A percentile compares a stretch with the other conserved stretches of the same genome.
Evolutionary conservation across 257 asterid species (phyloP).

Genomic region (Jasminum sambac): DNA sequence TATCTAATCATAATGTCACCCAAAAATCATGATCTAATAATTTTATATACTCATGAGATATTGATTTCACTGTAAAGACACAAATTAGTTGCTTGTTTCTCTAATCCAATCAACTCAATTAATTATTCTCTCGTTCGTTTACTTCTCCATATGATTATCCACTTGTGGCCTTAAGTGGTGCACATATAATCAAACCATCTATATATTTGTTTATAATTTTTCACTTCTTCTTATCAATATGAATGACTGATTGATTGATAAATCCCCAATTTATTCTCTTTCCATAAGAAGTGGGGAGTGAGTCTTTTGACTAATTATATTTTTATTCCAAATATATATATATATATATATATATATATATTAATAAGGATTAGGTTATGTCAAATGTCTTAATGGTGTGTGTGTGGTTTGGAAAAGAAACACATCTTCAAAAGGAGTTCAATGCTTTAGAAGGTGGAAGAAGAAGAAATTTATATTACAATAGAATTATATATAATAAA

Average conservation of each 20-base stretch:
- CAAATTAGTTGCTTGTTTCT: neutral
- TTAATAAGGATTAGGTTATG: neutral
- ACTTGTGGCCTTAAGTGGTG: neutral
- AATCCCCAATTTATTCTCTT: slow-evolving; percentile 8
- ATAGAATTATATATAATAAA: no score
- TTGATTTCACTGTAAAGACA: no score
- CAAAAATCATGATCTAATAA: neutral
- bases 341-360: neutral
- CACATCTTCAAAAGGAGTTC: slow-evolving; percentile 21
- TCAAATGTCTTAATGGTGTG: neutral
- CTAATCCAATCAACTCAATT: neutral
- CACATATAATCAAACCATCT: slow-evolving; percentile 7
- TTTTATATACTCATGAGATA: neutral
- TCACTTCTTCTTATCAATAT: slow-evolving; percentile 2
- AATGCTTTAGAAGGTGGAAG: slow-evolving; percentile 25
- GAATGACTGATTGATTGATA: slow-evolving; percentile 4
- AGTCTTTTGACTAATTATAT: slow-evolving; percentile 16
- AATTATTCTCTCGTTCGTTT: neutral
- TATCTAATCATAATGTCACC: neutral
- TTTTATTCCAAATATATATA: neutral
- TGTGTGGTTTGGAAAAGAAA: slow-evolving; percentile 27
- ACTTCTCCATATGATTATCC: neutral
- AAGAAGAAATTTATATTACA: no score
- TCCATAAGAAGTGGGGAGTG: slow-evolving; percentile 19
- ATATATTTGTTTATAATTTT: neutral